Base-by-base conservation (phyloP, 805 yeast species). In the Yamadazyma sp. region DNA sequence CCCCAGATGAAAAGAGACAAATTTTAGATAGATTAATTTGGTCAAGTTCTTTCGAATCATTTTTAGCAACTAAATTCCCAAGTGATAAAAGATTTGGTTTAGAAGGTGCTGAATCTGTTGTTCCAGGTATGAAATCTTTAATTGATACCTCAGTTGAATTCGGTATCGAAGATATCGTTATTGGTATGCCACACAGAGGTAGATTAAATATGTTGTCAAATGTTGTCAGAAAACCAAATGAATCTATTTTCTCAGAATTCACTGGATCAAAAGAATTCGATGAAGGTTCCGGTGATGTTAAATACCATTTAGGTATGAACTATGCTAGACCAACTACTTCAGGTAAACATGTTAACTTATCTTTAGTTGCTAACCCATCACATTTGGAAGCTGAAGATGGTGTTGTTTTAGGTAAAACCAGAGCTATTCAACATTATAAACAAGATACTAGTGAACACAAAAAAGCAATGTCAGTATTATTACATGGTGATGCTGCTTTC, bases 111-210 rank as follows among this genome's bases (percentile, higher is more conserved):
- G 99, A 93, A 70, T 74, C 95, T 31, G 84, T 86, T 53, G 86
- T 93, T 33, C 98, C 98, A 30, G 98, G 98, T 71, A 82, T 93
- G 75, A 93, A 93, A 73, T 84, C 96, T 32, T 64, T 93, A 59
- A 88, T 93, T 58, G 99, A 93, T 66, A 81, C 88, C 48, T 76
- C 96, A 29, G 98, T 89, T 33, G 94, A 85, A 48, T 69, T 72
- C 43, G 99, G 99, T 52, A 82, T 91, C 35, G 96, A 89, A 67
- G 98, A 91, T 61, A 81, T 93, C 43, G 94, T 91, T 54, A 83
- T 93, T 53, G 99, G 99, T 72, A 93, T 93, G 98, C 97, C 99
- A 35, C 99, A 93, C 69, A 86, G 99, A 77, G 99, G 99, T 69
- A 82, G 99, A 73, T 75, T 93, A 55, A 93, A 93, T 66, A 89